Conservation (phyloP, 1,139 yeast genomes). For the Debaryomycetaceae sp. region DNA sequence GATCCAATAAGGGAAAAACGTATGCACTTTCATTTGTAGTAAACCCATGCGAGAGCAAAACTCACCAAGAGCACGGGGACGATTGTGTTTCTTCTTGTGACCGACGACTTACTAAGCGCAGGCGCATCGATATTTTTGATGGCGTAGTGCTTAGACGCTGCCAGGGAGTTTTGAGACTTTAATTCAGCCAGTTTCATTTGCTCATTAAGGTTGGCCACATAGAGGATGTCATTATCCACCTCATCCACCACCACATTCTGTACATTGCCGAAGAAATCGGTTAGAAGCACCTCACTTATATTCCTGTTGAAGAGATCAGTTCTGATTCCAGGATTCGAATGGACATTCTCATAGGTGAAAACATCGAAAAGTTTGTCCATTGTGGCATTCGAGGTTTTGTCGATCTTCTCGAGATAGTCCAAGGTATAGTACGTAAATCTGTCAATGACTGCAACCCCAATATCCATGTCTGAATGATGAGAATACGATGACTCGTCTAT, state of each 20-base stretch:
- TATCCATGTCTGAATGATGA: constrained; percentile 91
- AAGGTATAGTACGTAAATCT: constrained; percentile 90
- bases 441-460: constrained; percentile 97
- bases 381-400: constrained; percentile 70
- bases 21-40: not conserved
- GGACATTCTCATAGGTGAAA: constrained; percentile 80
- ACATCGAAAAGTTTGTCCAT: constrained; percentile 80
- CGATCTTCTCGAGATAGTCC: constrained; percentile 80
- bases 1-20: not conserved
- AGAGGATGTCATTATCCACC: constrained; percentile 44
- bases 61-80: not conserved
- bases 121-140: not conserved
- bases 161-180: not conserved
- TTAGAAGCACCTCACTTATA: constrained; percentile 66
- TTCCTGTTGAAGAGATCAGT: constrained; percentile 73
- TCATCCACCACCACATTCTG: constrained; percentile 75
- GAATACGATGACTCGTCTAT: constrained; percentile 90
- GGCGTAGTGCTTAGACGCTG: not conserved
- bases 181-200: constrained; percentile 9
- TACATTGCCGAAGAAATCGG: constrained; percentile 94
- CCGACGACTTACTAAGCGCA: not conserved
- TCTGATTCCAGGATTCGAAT: constrained; percentile 88
- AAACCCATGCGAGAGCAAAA: not conserved
- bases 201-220: constrained; percentile 25
- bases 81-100: not conserved